Evolutionary conservation across 2,329 filamentous ascomycete genomes (phyloP).

Genomic region (Fusarium proliferatum): DNA sequence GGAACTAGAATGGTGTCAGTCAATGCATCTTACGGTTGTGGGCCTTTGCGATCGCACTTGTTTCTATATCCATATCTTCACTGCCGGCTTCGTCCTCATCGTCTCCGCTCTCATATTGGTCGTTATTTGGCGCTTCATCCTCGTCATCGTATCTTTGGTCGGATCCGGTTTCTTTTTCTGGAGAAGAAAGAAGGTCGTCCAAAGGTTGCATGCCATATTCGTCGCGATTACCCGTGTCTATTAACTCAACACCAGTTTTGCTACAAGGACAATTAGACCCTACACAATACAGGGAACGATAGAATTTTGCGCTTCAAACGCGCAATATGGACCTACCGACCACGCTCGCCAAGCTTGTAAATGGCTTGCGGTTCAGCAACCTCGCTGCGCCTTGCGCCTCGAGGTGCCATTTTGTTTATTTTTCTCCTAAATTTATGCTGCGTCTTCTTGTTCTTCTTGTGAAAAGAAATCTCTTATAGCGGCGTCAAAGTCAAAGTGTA

Average conservation of each 20-base stretch:
- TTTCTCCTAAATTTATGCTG: neutral
- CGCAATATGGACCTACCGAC: constrained; percentile 50
- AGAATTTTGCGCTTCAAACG: neutral
- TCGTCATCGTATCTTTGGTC: constrained; percentile 36
- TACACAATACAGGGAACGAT: neutral
- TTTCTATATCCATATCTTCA: constrained; percentile 65
- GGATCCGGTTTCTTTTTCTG: constrained; percentile 64
- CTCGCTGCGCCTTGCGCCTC: constrained; percentile 46
- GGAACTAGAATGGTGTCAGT: constrained; percentile 54
- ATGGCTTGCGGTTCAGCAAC: constrained; percentile 48
- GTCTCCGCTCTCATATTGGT: constrained; percentile 41
- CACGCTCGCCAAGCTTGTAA: constrained; percentile 51
- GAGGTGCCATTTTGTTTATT: constrained; percentile 48
- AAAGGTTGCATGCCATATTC: constrained; percentile 92
- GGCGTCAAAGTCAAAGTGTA: neutral
- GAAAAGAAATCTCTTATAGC: neutral
- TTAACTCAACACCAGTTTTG: constrained; percentile 87
- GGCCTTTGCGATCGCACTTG: constrained; percentile 52
- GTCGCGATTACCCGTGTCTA: constrained; percentile 83
- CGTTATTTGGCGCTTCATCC: constrained; percentile 1
- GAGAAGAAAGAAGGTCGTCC: constrained; percentile 89
- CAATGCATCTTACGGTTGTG: neutral
- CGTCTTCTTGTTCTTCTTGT: neutral
- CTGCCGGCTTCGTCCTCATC: constrained; percentile 44
- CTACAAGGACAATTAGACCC: constrained; percentile 57